Base-by-base conservation (phyloP, 495 filamentous ascomycete species). In the Hyaloscypha bicolor region DNA sequence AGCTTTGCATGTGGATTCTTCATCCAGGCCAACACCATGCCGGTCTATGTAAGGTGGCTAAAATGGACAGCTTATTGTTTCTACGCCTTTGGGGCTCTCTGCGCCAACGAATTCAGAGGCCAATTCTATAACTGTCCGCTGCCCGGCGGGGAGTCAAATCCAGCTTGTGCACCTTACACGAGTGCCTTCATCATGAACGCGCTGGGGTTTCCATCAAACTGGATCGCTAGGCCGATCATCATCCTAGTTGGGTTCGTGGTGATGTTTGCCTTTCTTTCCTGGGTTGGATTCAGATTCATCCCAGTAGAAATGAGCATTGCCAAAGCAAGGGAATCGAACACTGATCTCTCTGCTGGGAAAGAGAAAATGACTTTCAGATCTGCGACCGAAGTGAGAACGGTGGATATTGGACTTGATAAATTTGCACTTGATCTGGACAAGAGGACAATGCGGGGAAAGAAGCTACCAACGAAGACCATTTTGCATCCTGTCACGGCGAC, bases 1-100 rank as follows among this genome's bases (percentile, higher is more conserved):
- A 86, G 82, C 11, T 83, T 92, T 82, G 81, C 86, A 0, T 90
- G 89, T 68, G 90, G 90, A 4, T 92, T 86, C 71, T 92, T 92
- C 70, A 84, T 92, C 31, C 89, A 92, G 68, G 76, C 82, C 12
- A 83, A 88, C 45, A 87, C 87, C 37, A 91, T 93, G 19, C 89
- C 90, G 0, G 82, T 92, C 4, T 93, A 90, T 73, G 83, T 90
- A 21, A 78, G 89, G 52, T 93, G 90, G 90, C 78, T 88, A 9
- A 91, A 91, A 74, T 88, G 86, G 76, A 80, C 79, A 12, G 79
- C 83, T 3, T 86, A 84, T 69, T 78, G 79, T 52, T 91, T 88
- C 71, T 93, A 91, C 69, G 82, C 79, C 0, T 90, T 91, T 72
- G 87, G 88, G 0, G 89, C 88, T 4, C 78, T 91, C 2, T 82